Conservation (phyloP, 805 yeast species). For the Yamadazyma sp. region DNA sequence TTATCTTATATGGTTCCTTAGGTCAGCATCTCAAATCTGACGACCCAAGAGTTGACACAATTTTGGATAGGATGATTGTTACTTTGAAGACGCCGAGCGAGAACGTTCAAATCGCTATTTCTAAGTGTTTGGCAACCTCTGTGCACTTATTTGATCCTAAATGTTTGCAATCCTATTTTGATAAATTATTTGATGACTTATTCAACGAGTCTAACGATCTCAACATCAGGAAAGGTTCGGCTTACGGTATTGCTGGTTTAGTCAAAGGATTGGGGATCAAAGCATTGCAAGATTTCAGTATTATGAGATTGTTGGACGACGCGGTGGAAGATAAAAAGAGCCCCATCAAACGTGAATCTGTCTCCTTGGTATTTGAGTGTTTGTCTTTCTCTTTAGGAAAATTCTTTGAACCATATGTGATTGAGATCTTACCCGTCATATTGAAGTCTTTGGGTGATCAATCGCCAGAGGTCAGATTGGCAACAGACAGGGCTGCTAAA, state of each 20-base stretch:
- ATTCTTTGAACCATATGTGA: constrained; percentile 89
- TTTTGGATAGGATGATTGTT: constrained; percentile 65
- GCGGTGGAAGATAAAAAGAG: constrained; percentile 88
- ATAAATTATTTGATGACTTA: constrained; percentile 54
- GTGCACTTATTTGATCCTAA: constrained; percentile 55
- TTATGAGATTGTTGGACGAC: constrained; percentile 69
- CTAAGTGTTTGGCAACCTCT: constrained; percentile 83
- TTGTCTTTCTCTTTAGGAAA: constrained; percentile 74
- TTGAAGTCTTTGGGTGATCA: constrained; percentile 83
- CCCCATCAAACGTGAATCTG: constrained; percentile 77
- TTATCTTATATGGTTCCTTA: constrained; percentile 85
- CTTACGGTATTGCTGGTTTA: constrained; percentile 93
- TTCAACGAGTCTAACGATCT: constrained; percentile 44
- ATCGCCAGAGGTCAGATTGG: constrained; percentile 80
- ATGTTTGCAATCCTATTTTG: constrained; percentile 52
- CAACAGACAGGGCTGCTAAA: constrained; percentile 84
- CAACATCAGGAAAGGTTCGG: constrained; percentile 84
- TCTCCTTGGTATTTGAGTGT: constrained; percentile 81
- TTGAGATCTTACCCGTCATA: constrained; percentile 81
- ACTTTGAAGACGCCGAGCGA: constrained; percentile 88
- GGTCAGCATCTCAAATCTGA: constrained; percentile 75
- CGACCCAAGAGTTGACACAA: constrained; percentile 65
- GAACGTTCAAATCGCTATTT: constrained; percentile 83
- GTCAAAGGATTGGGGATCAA: constrained; percentile 87
- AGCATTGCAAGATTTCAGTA: constrained; percentile 70